Evolutionary conservation across 2,329 filamentous ascomycete species (phyloP).

Genomic region (Trichoderma hamatum): DNA sequence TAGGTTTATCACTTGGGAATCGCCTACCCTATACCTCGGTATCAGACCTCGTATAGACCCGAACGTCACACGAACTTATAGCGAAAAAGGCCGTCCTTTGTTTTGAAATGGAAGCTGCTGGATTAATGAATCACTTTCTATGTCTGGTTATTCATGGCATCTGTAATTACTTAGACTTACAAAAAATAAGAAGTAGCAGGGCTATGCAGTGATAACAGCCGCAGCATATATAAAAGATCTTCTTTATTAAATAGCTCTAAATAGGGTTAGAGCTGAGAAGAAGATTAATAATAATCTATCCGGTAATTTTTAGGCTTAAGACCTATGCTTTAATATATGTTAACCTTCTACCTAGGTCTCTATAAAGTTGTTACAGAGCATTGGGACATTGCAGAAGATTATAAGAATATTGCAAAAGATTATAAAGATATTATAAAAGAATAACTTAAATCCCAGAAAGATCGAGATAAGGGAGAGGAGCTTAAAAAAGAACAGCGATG

Average conservation of each 20-base stretch:
- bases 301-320: neutral
- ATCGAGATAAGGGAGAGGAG: too few relatives aligned
- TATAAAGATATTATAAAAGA: too few relatives aligned
- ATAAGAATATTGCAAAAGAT: too few relatives aligned
- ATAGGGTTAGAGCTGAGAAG: neutral
- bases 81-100: neutral
- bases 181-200: neutral
- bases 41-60: too few relatives aligned
- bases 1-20: too few relatives aligned
- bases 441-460: too few relatives aligned
- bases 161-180: neutral
- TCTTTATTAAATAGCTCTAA: neutral
- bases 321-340: too few relatives aligned
- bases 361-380: neutral
- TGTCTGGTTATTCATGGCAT: neutral
- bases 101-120: neutral
- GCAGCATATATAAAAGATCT: neutral
- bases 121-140: neutral
- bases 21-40: too few relatives aligned
- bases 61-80: too few relatives aligned
- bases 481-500: slow-evolving; percentile 14
- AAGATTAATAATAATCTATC: neutral
- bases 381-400: neutral
- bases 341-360: neutral
- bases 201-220: neutral